Base-by-base conservation (phyloP, 495 filamentous ascomycete species). In the Talaromyces ruber region DNA sequence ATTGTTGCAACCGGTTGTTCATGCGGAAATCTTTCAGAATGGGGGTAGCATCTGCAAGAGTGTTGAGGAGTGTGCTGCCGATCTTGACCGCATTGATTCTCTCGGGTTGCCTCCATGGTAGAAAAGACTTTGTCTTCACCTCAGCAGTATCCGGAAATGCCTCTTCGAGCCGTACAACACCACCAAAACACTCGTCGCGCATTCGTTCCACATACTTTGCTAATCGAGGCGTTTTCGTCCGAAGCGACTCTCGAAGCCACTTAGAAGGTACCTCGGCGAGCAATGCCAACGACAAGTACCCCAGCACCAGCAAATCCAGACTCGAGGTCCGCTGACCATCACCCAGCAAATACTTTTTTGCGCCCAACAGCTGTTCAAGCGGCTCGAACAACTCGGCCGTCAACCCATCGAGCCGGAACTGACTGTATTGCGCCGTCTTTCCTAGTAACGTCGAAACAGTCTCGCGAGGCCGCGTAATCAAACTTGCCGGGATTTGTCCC, bases 241-340 rank as follows among this genome's bases (percentile, higher is more conserved):
- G 71, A 71, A 97, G 79, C 7, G 80, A 76, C 55, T 87, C 82
- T 54, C 78, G 75, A 22, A 96, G 78, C 85, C 90, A 97, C 25
- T 82, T 70, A 57, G 88, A 81, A 22, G 91, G 88, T 28, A 94
- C 69, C 0, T 87, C 80, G 2, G 89, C 85, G 21, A 88, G 78
- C 3, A 90, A 73, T 72, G 89, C 88, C 47, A 97, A 71, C 7
- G 84, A 81, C 47, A 97, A 73, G 72, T 93, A 96, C 22, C 85
- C 94, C 62, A 88, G 78, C 1, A 83, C 86, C 26, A 96, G 66
- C 69, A 89, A 96, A 72, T 96, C 88, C n/a, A 91, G 71, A 55
- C 79, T 86, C n/a, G 83, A 81, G 4, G 84, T 79, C 16, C 18
- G 54, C 3, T 69, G 64, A 0, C 72, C 67, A 14, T 75, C 71